Conservation (phyloP, 164 flowering plant species). For the Chimonanthus salicifolius region DNA sequence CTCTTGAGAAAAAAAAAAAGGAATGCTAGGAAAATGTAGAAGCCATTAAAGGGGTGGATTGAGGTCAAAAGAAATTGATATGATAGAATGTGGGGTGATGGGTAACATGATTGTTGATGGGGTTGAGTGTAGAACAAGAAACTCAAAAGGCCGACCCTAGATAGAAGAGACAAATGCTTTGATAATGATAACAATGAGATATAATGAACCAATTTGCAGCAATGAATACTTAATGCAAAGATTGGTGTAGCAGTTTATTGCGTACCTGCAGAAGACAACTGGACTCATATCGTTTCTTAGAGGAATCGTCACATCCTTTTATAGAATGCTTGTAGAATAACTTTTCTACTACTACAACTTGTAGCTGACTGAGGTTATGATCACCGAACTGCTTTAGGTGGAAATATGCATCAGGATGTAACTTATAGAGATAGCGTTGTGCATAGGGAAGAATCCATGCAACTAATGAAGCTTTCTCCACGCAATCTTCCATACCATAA, state of each 20-base stretch:
- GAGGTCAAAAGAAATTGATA: too few relatives aligned
- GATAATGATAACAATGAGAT: too few relatives aligned
- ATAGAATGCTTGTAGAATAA: conserved; percentile 59
- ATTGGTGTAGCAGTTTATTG: neutral
- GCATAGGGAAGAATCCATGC: conserved; percentile 92
- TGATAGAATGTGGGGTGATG: too few relatives aligned
- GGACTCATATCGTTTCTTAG: conserved; percentile 54
- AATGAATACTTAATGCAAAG: neutral
- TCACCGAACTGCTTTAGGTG: conserved; percentile 49
- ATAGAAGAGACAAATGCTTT: too few relatives aligned
- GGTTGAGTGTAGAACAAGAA: too few relatives aligned
- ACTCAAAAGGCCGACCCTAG: too few relatives aligned
- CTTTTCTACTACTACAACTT: conserved; percentile 60
- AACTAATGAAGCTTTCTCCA: conserved; percentile 48
- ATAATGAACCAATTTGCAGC: too few relatives aligned
- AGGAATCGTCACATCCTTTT: conserved; percentile 35
- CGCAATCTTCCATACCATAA: conserved; percentile 41
- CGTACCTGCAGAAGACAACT: conserved; percentile 74
- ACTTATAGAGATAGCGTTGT: conserved; percentile 62
- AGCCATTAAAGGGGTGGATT: too few relatives aligned
- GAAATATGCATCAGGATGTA: conserved; percentile 51
- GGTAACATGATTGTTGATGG: too few relatives aligned
- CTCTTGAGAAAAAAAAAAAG: too few relatives aligned
- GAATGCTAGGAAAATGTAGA: too few relatives aligned
- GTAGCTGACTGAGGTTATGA: conserved; percentile 31